These are phyloP conservation scores for Fusarium globosum DNA, from an alignment of 2,329 filamentous ascomycete species.

Conservation along the genomic window DNA sequence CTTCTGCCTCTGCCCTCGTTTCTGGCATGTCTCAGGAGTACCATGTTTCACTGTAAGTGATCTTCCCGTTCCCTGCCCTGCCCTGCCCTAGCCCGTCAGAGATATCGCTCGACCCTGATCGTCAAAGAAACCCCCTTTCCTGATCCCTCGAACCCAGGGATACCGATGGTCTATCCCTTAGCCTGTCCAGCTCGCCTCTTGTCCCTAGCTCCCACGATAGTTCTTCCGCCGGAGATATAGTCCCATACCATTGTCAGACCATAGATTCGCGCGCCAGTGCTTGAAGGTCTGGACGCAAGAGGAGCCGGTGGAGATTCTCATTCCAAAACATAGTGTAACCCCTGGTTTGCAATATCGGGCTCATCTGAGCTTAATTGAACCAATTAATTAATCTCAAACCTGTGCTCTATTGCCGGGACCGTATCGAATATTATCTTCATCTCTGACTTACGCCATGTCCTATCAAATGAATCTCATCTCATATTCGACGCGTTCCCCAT, in stretches of 20 bases:
- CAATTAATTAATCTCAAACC: slow-evolving; percentile 35
- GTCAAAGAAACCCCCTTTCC: slow-evolving; percentile 15
- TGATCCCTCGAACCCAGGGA: slow-evolving; percentile 8
- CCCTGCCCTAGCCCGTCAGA: neutral
- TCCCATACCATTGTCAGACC: slow-evolving; percentile 16
- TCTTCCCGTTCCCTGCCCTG: slow-evolving; percentile 20
- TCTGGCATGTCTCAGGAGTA: slow-evolving; percentile 25
- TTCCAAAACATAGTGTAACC: slow-evolving; percentile 25
- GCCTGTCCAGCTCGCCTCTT: slow-evolving; percentile 16
- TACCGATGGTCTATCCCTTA: neutral
- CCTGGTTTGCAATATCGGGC: slow-evolving; percentile 25
- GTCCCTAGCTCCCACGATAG: slow-evolving; percentile 10
- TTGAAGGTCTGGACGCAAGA: neutral
- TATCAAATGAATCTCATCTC: slow-evolving; percentile 21
- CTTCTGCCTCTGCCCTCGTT: neutral
- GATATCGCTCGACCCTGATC: slow-evolving; percentile 20
- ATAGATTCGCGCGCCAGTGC: slow-evolving; percentile 14
- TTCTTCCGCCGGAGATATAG: slow-evolving; percentile 18
- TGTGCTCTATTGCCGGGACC: slow-evolving; percentile 1
- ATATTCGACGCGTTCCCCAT: slow-evolving; percentile 7
- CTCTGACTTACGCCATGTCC: neutral
- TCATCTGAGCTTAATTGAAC: slow-evolving; percentile 33
- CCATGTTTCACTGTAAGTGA: slow-evolving; percentile 24
- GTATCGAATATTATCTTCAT: slow-evolving; percentile 5
- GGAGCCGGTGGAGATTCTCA: slow-evolving; percentile 6